Base-by-base conservation (phyloP, 1,284 basidiomycete genomes). In the Heterobasidion annosum region DNA sequence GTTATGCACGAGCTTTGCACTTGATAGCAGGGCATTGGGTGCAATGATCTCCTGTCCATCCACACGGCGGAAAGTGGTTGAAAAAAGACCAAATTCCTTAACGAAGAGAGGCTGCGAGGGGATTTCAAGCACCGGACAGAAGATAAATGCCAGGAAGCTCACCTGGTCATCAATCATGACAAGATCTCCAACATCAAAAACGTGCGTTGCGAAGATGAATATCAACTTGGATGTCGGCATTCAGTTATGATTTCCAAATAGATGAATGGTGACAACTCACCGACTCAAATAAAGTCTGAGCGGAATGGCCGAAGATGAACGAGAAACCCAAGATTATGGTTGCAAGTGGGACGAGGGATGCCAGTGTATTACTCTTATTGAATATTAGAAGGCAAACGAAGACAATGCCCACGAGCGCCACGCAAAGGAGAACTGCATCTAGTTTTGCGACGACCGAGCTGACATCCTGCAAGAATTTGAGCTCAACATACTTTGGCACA, bases 151-250 rank as follows among this genome's bases (percentile, higher is more conserved):
- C 19, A 18, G 48, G 35, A 50, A 2, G 18, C 66, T 50, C 64
- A 77, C 80, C 65, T 82, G 77, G 56, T 85, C 84, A 63, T 89
- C 88, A 59, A 90, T 89, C 75, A 89, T 79, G 8, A 90, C 83
- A 34, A 90, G 68, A 62, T 90, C 88, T 18, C 88, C 88, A 8
- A 89, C 82, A 63, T 89, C 86, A 61, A 85, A 89, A 16, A 86
- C 82, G 61, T 89, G 88, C 0, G 86, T 88, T 0, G 86, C 88
- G 68, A 92, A 91, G 59, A 91, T 91, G 71, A 92, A 91, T 63
- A 89, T 85, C 40, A 88, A 74, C 81, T 86, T 52, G 50, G 10
- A 46, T 7, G 50, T 33, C 55, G 57, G 55, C 54, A 47, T n/a
- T 9, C 52, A 48, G 34, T 18, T 25, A 51, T 51, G 1, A 35